Conservation (phyloP, 2,329 filamentous ascomycete species). For the Sarocladium strictum region DNA sequence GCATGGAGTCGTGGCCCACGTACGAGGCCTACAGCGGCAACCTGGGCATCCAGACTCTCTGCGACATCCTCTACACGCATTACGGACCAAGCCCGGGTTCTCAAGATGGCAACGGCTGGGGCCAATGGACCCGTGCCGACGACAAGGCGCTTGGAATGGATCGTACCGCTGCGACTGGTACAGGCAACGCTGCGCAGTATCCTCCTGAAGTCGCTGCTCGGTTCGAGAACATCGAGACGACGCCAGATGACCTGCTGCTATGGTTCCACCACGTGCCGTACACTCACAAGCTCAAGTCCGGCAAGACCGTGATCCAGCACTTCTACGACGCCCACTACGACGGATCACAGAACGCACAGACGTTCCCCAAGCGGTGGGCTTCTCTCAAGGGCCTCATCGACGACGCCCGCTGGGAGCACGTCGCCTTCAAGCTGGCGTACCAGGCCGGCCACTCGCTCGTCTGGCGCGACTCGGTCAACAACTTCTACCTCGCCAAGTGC, state of each 20-base stretch:
- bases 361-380: conserved; percentile 49
- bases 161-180: conserved; percentile 61
- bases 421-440: conserved; percentile 52
- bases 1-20: conserved; percentile 63
- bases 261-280: conserved; percentile 74
- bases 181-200: conserved; percentile 60
- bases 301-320: conserved; percentile 62
- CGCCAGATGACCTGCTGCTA: conserved; percentile 60
- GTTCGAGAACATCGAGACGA: conserved; percentile 57
- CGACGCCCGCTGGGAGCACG: conserved; percentile 50
- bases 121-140: conserved; percentile 67
- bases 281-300: conserved; percentile 53
- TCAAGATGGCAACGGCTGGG: conserved; percentile 63
- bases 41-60: conserved; percentile 62
- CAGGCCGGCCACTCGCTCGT: conserved; percentile 65
- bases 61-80: conserved; percentile 61
- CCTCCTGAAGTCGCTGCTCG: conserved; percentile 49
- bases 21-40: conserved; percentile 69
- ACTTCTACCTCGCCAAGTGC: conserved; percentile 58
- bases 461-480: conserved; percentile 62
- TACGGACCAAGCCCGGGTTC: conserved; percentile 62
- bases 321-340: conserved; percentile 59
- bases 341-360: conserved; percentile 54
- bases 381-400: conserved; percentile 51
- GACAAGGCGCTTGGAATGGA: conserved; percentile 60